Evolutionary conservation across 805 yeast genomes (phyloP).

Genomic region (Dipodascus albidus): DNA sequence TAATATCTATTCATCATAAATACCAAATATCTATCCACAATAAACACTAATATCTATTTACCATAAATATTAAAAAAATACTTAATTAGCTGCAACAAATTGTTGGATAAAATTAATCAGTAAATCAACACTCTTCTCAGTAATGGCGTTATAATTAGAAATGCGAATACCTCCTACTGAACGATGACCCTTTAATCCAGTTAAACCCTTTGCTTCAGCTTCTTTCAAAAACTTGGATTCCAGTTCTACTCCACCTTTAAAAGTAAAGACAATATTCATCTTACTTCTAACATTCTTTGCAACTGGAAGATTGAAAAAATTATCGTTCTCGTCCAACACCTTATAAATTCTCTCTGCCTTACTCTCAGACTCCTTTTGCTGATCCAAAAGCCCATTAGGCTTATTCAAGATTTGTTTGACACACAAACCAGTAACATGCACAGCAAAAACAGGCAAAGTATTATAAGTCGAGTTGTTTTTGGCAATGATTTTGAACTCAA

Average conservation of each 20-base stretch:
- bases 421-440: slow-evolving; percentile 76
- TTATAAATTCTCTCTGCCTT: slow-evolving; percentile 59
- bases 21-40: too few relatives aligned
- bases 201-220: slow-evolving; percentile 47
- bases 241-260: slow-evolving; percentile 42
- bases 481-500: slow-evolving; percentile 77
- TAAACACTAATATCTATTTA: too few relatives aligned
- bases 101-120: slow-evolving; percentile 46
- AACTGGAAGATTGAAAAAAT: slow-evolving; percentile 57
- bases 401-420: slow-evolving; percentile 44
- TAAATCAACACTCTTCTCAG: slow-evolving; percentile 43
- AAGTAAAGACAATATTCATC: slow-evolving; percentile 89
- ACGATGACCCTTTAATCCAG: slow-evolving; percentile 90
- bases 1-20: too few relatives aligned
- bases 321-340: slow-evolving; percentile 55
- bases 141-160: slow-evolving; percentile 82
- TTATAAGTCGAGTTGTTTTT: slow-evolving; percentile 88
- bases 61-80: too few relatives aligned
- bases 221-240: slow-evolving; percentile 61
- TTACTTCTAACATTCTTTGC: slow-evolving; percentile 54
- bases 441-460: slow-evolving; percentile 88
- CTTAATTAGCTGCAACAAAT: slow-evolving; percentile 37
- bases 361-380: slow-evolving; percentile 41
- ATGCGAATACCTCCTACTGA: slow-evolving; percentile 97
- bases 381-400: slow-evolving; percentile 60